Evolutionary conservation across 768 basidiomycete species (phyloP).

Genomic region (Mycena filopes): DNA sequence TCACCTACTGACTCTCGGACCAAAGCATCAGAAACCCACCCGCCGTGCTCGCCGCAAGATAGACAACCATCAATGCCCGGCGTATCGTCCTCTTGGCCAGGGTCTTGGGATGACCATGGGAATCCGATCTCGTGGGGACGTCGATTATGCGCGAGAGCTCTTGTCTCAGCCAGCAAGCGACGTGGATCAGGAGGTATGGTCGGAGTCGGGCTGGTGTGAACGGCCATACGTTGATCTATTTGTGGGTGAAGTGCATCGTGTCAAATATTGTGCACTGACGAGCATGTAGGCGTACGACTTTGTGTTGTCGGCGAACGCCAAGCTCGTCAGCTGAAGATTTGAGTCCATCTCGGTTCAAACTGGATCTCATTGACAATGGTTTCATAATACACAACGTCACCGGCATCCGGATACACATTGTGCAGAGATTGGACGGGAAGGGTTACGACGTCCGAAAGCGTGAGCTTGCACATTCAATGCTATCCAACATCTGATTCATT

Average conservation of each 20-base stretch:
- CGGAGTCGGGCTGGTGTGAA: slow-evolving; percentile 79
- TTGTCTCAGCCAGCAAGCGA: slow-evolving; percentile 62
- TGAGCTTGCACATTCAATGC: slow-evolving; percentile 48
- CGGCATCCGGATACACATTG: slow-evolving; percentile 82
- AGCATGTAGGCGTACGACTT: slow-evolving; percentile 80
- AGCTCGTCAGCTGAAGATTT: slow-evolving; percentile 70
- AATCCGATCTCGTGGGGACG: slow-evolving; percentile 77
- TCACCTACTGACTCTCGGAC: slow-evolving; percentile 80
- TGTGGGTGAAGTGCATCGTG: slow-evolving; percentile 54
- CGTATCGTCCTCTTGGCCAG: slow-evolving; percentile 62
- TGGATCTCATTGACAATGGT: slow-evolving; percentile 71
- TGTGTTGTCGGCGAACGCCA: slow-evolving; percentile 72
- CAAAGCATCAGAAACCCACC: slow-evolving; percentile 61
- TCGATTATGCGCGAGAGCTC: slow-evolving; percentile 84
- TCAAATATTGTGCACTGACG: background rate
- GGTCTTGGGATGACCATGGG: slow-evolving; percentile 67
- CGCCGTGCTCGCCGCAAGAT: slow-evolving; percentile 70
- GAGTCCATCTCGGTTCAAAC: slow-evolving; percentile 73
- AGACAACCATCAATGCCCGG: slow-evolving; percentile 80
- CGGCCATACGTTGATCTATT: slow-evolving; percentile 73
- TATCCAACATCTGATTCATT: slow-evolving; percentile 3
- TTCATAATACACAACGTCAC: slow-evolving; percentile 81
- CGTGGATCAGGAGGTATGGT: slow-evolving; percentile 69
- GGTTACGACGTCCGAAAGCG: slow-evolving; percentile 90
- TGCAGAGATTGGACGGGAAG: slow-evolving; percentile 81